Evolutionary conservation across 306 rosid genomes (phyloP).

Genomic region (Vigna unguiculata): DNA sequence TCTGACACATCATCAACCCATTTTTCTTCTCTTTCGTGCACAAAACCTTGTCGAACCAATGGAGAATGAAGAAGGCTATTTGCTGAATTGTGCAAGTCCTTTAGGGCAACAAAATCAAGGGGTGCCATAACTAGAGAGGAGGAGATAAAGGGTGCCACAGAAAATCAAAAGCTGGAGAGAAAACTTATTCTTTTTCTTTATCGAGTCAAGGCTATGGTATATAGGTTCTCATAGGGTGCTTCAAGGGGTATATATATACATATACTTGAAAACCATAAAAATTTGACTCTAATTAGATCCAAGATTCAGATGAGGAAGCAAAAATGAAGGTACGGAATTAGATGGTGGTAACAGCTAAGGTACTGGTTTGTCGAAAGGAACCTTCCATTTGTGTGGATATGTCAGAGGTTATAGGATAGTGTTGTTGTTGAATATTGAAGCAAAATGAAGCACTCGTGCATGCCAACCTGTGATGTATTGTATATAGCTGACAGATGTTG

Average conservation of each 20-base stretch:
- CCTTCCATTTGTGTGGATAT: slow-evolving; percentile 45
- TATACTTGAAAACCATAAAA: slow-evolving; percentile 10
- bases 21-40: slow-evolving; percentile 52
- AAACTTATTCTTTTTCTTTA: neutral
- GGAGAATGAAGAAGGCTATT: slow-evolving; percentile 65
- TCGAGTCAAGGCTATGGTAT: slow-evolving; percentile 8
- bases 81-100: slow-evolving; percentile 61
- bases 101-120: slow-evolving; percentile 64
- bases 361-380: slow-evolving; percentile 53
- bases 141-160: neutral
- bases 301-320: slow-evolving; percentile 50
- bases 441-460: slow-evolving; percentile 43
- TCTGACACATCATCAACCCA: slow-evolving; percentile 63
- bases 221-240: slow-evolving; percentile 2
- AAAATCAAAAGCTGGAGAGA: neutral
- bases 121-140: slow-evolving; percentile 43
- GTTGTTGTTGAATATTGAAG: slow-evolving; percentile 41
- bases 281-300: slow-evolving; percentile 44
- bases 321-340: slow-evolving; percentile 56
- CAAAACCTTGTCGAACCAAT: slow-evolving; percentile 51
- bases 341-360: slow-evolving; percentile 54
- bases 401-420: slow-evolving; percentile 42
- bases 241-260: slow-evolving; percentile 30
- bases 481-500: slow-evolving; percentile 32
- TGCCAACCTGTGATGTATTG: slow-evolving; percentile 44